These are phyloP conservation scores for Pelargonium citronellum DNA, from an alignment of 441 rosid species.

Conservation along the genomic window DNA sequence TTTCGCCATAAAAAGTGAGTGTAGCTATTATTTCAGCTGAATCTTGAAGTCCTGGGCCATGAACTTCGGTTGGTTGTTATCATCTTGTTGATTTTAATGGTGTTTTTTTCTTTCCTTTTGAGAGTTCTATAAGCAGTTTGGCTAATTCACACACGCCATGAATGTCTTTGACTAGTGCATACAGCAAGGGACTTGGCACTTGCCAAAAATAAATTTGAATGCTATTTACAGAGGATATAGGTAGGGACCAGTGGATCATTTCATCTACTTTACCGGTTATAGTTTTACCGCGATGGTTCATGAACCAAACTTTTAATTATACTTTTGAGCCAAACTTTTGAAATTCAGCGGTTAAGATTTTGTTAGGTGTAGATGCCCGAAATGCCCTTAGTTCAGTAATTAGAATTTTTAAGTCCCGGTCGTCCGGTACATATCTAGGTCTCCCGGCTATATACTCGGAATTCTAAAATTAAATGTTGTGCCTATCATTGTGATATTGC, in stretches of 20 bases:
- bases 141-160: not conserved
- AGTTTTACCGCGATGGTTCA: not conserved
- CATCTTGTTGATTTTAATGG: not conserved
- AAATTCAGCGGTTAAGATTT: not conserved
- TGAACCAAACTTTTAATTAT: not conserved
- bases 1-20: not conserved
- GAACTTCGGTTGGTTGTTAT: not conserved
- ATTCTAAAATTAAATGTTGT: conserved; percentile 31
- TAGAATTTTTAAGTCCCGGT: not conserved
- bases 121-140: not conserved
- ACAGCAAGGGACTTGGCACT: conserved; percentile 8
- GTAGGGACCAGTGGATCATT: not conserved
- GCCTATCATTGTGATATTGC: not conserved
- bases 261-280: not conserved
- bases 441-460: conserved; percentile 27
- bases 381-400: not conserved
- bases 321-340: not conserved
- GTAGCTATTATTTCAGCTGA: not conserved
- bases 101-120: not conserved
- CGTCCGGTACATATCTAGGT: too few relatives aligned
- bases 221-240: not conserved
- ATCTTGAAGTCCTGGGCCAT: not conserved
- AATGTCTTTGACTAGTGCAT: conserved; percentile 7
- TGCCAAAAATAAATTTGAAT: not conserved
- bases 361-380: not conserved